These are phyloP conservation scores for Penicillium olsonii DNA, from an alignment of 2,329 filamentous ascomycete species.

Conservation along the genomic window DNA sequence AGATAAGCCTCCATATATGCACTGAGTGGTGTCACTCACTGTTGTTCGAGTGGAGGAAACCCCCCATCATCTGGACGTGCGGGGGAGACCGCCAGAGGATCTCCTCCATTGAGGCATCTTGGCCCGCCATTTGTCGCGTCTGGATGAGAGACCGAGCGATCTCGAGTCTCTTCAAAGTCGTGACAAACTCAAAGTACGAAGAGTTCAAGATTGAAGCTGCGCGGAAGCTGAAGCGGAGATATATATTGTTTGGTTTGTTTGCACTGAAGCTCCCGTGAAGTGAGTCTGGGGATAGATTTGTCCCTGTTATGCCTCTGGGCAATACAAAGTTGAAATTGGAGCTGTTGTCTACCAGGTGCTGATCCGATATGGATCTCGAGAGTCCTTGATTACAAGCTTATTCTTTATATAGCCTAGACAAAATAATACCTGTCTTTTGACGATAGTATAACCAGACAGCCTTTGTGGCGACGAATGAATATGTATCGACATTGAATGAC, in stretches of 20 bases:
- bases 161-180: background rate
- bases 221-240: constrained; percentile 8
- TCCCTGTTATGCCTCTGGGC: too few species aligned
- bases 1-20: background rate
- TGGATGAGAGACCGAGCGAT: background rate
- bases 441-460: too few species aligned
- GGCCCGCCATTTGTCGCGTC: constrained; percentile 32
- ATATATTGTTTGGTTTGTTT: constrained; percentile 32
- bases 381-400: too few species aligned
- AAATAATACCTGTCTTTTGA: too few species aligned
- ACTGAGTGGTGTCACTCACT: constrained; percentile 30
- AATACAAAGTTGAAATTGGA: too few species aligned
- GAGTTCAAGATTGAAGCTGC: background rate
- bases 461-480: too few species aligned
- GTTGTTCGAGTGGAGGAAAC: constrained; percentile 48
- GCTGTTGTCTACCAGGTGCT: too few species aligned
- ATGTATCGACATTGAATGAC: too few species aligned
- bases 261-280: constrained; percentile 13
- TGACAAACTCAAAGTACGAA: background rate
- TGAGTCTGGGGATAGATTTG: too few species aligned
- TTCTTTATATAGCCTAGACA: too few species aligned
- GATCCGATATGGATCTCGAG: too few species aligned
- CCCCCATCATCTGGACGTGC: constrained; percentile 49
- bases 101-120: constrained; percentile 45
- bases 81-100: constrained; percentile 49